Conservation (phyloP, 805 yeast genomes). For the Candida wancherniae region DNA sequence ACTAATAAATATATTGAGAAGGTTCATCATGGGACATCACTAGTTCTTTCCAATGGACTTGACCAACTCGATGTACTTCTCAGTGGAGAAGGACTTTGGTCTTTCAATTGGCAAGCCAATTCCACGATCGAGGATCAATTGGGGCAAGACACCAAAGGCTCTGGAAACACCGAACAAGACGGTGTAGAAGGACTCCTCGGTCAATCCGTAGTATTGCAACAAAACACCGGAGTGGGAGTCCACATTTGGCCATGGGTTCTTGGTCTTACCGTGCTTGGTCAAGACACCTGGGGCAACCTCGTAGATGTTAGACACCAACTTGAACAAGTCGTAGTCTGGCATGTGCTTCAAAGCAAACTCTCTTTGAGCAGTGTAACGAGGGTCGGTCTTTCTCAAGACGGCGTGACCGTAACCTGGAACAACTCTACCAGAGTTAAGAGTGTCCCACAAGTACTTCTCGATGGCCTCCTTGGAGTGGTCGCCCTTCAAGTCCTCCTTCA, state of each 20-base stretch:
- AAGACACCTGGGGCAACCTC: conserved; percentile 72
- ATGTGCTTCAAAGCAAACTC: conserved; percentile 61
- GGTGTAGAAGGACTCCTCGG: conserved; percentile 69
- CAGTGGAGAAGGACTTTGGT: conserved; percentile 52
- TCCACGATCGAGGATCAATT: conserved; percentile 73
- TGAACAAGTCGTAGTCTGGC: conserved; percentile 58
- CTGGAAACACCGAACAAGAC: conserved; percentile 81
- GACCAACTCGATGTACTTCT: conserved; percentile 22
- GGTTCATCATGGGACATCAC: conserved; percentile 1
- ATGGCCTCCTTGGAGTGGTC: conserved; percentile 49
- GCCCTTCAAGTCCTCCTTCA: conserved; percentile 64
- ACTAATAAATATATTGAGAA: conserved; percentile 15
- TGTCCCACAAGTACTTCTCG: conserved; percentile 64
- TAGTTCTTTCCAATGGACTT: conserved; percentile 20
- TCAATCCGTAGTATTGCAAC: conserved; percentile 75
- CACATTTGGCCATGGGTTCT: conserved; percentile 83
- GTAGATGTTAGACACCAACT: conserved; percentile 61
- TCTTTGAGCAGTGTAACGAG: conserved; percentile 71
- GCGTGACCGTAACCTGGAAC: conserved; percentile 91
- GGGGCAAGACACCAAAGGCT: conserved; percentile 74
- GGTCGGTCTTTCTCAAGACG: conserved; percentile 78
- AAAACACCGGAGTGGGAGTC: conserved; percentile 77
- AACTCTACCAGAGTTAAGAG: conserved; percentile 69
- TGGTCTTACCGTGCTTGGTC: conserved; percentile 75
- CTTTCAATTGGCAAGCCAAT: conserved; percentile 77